Conservation (phyloP, 495 filamentous ascomycete genomes). For the Evernia prunastri region DNA sequence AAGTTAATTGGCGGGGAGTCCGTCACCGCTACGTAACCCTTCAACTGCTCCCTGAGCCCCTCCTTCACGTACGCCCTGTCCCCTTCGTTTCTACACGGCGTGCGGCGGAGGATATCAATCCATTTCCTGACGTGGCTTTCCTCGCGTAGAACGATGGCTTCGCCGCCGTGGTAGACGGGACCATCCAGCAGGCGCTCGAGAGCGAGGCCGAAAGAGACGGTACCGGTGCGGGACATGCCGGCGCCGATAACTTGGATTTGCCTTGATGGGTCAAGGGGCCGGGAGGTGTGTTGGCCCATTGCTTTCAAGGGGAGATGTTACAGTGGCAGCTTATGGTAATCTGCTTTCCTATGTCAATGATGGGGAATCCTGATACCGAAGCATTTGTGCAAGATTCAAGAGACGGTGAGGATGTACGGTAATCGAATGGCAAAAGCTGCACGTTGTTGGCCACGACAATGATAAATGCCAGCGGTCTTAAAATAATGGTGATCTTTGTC, state of each 20-base stretch:
- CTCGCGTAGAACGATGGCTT: constrained; percentile 27
- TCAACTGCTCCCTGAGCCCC: not conserved
- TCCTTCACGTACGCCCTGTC: not conserved
- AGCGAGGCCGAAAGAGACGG: constrained; percentile 43
- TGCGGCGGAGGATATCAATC: not conserved
- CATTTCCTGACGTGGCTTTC: not conserved
- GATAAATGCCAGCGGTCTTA: too few relatives aligned
- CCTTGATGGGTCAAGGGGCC: not conserved
- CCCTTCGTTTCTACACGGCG: not conserved
- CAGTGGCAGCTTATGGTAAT: too few relatives aligned
- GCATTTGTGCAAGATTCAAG: too few relatives aligned
- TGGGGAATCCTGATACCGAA: too few relatives aligned
- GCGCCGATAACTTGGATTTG: constrained; percentile 44
- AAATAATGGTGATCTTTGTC: too few relatives aligned
- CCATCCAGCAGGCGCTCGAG: constrained; percentile 39
- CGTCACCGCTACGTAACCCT: not conserved
- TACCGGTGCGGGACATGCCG: constrained; percentile 47
- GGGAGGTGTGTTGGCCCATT: not conserved
- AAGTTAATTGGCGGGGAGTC: not conserved
- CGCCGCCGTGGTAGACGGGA: constrained; percentile 34
- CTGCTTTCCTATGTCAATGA: not conserved
- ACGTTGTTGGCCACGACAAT: too few relatives aligned
- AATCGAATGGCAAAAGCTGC: too few relatives aligned
- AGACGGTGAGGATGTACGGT: too few relatives aligned
- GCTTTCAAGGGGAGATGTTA: not conserved